These are phyloP conservation scores for Lodderomyces metapsilosis DNA, from an alignment of 1,139 yeast genomes.

Conservation along the genomic window DNA sequence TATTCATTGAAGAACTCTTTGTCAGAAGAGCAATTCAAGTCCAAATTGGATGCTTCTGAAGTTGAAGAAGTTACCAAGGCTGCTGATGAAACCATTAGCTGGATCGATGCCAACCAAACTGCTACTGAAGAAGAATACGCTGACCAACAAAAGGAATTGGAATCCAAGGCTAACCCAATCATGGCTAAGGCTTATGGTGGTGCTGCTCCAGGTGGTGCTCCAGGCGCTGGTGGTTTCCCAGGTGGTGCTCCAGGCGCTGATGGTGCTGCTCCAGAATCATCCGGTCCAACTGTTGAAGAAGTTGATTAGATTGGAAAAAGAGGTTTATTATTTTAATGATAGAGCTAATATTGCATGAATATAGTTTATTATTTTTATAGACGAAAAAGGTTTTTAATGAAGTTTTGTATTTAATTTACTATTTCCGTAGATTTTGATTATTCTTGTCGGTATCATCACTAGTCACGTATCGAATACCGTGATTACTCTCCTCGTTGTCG, in stretches of 20 bases:
- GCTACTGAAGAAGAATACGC: slow-evolving; percentile 85
- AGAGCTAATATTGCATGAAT: background rate
- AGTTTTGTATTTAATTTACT: background rate
- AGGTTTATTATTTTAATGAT: background rate
- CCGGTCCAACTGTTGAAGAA: slow-evolving; percentile 90
- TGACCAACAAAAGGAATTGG: slow-evolving; percentile 92
- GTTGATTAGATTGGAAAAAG: slow-evolving; percentile 58
- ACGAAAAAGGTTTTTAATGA: background rate
- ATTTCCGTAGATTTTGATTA: slow-evolving; percentile 1
- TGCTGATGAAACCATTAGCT: slow-evolving; percentile 79
- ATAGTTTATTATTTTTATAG: background rate
- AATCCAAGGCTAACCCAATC: slow-evolving; percentile 91
- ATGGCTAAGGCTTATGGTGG: slow-evolving; percentile 87
- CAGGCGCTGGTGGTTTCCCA: slow-evolving; percentile 61
- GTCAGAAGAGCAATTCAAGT: slow-evolving; percentile 81
- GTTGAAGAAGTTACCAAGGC: slow-evolving; percentile 77
- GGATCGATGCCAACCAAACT: slow-evolving; percentile 88
- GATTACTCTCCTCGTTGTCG: background rate
- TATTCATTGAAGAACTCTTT: slow-evolving; percentile 57
- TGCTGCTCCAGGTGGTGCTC: slow-evolving; percentile 52
- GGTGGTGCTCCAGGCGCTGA: slow-evolving; percentile 52
- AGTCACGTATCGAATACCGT: background rate
- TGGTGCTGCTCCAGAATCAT: slow-evolving; percentile 61
- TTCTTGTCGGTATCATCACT: slow-evolving; percentile 1
- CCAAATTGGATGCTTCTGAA: slow-evolving; percentile 80